Base-by-base conservation (phyloP, 106 monocot species). In the Dioscorea alata region DNA sequence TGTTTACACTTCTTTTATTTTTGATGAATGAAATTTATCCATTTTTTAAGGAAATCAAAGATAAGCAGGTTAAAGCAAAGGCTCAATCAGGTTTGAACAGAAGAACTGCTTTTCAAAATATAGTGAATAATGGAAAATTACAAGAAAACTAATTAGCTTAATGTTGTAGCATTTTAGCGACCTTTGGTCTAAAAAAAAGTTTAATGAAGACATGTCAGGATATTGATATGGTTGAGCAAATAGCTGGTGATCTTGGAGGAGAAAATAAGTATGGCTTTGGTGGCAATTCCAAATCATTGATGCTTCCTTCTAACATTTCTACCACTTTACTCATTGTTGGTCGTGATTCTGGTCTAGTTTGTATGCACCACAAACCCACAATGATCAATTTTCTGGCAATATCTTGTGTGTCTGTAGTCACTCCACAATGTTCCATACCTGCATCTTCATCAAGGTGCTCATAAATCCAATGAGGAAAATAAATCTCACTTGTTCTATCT, bases 401-500 rank as follows among this genome's bases (percentile, higher is more conserved):
- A 48, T 61, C 71, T 49, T 71, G 51, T 4, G 22, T 66, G 53
- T 75, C 75, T 12, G 17, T 15, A 25, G 67, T 67, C 2, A 80
- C 59, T 61, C 50, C 58, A 22, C 60, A 71, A 32, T 8, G 35
- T 32, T 33, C 14, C 6, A 71, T 8, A 59, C 19, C 20, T 48
- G 59, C 65, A 9, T 59, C 59, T 34, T 59, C 2, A 65, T 51
- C 57, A 50, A 80, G 31, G 57, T 62, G 68, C 8, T 81, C 75
- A 60, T 75, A 80, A 25, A 80, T 52, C 69, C 74, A 75, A 20
- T 75, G 59, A 20, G 81, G 81, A 51, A 71, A 81, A 61, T 71
- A 75, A 8, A 42, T 22, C 48, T 81, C 60, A 63, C 81, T 76
- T 8, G 50, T 33, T 13, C 61, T 76, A 3, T 57, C 25, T 32